These are phyloP conservation scores for Venustampulla echinocandica DNA, from an alignment of 495 filamentous ascomycete genomes.

Conservation along the genomic window DNA sequence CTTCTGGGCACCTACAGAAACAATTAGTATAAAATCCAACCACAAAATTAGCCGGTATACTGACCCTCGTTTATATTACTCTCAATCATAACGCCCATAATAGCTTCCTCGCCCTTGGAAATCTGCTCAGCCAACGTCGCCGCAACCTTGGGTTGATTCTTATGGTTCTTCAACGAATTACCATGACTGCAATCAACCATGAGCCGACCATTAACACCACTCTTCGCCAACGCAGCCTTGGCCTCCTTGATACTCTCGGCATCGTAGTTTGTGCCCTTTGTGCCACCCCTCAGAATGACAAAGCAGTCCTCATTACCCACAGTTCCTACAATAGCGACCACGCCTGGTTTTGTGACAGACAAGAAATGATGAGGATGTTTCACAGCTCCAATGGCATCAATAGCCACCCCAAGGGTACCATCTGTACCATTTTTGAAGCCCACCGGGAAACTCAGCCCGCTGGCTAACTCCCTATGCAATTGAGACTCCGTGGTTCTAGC, in stretches of 20 bases:
- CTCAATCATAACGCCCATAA: constrained; percentile 99
- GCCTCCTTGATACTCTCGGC: constrained; percentile 68
- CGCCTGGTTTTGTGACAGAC: constrained; percentile 94
- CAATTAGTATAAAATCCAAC: constrained; percentile 8
- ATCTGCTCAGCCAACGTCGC: constrained; percentile 75
- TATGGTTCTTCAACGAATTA: constrained; percentile 93
- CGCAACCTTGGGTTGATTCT: constrained; percentile 95
- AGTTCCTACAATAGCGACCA: constrained; percentile 92
- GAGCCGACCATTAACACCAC: constrained; percentile 60
- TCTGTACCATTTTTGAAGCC: constrained; percentile 99
- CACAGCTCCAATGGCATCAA: constrained; percentile 95
- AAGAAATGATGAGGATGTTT: constrained; percentile 94
- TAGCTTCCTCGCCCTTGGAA: constrained; percentile 68
- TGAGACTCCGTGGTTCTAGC: constrained; percentile 94
- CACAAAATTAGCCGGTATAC: constrained; percentile 10
- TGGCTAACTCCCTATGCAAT: constrained; percentile 89
- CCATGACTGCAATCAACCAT: constrained; percentile 99
- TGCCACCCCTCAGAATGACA: constrained; percentile 91
- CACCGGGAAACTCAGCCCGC: constrained; percentile 90
- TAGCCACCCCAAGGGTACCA: constrained; percentile 77
- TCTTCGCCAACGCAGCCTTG: constrained; percentile 57
- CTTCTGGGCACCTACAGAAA: constrained; percentile 69
- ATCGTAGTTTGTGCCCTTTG: constrained; percentile 90
- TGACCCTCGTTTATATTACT: constrained; percentile 89
- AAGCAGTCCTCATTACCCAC: constrained; percentile 97